Conservation (phyloP, 148 eudicot genomes). For the Rhododendron griersonianum region DNA sequence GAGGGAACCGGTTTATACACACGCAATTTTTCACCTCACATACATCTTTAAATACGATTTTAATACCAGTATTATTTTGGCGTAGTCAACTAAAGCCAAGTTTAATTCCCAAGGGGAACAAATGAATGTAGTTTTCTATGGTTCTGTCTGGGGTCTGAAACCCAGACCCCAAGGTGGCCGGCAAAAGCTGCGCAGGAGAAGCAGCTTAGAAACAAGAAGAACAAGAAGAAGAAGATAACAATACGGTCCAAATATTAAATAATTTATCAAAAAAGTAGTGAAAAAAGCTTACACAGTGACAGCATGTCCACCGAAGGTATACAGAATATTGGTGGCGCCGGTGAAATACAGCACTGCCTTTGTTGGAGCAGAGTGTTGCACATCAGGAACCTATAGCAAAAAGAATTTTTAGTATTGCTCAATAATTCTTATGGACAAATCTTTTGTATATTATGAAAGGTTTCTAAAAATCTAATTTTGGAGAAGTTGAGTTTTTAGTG, state of each 20-base stretch:
- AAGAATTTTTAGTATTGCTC: not conserved
- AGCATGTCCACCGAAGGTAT: slow-evolving; percentile 92
- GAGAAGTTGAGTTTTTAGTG: not conserved
- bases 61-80: not conserved
- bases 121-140: not conserved
- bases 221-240: not conserved
- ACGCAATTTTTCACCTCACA: no score
- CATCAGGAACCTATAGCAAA: slow-evolving; percentile 43
- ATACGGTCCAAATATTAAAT: not conserved
- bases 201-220: slow-evolving; percentile 19
- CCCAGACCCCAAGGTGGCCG: slow-evolving; percentile 16
- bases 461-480: no score
- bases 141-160: slow-evolving; percentile 17
- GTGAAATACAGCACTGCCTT: slow-evolving; percentile 77
- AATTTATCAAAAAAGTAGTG: not conserved
- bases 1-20: no score
- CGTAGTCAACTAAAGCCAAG: slow-evolving; percentile 17
- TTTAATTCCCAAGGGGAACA: no score
- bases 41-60: no score
- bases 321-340: slow-evolving; percentile 82
- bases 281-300: slow-evolving; percentile 74
- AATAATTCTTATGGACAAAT: no score
- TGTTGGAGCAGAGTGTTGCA: slow-evolving; percentile 56
- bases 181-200: slow-evolving; percentile 47
- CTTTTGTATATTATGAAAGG: no score